A percentile compares a stretch with the other conserved stretches of the same genome.
Evolutionary conservation across 2,329 filamentous ascomycete species (phyloP).

Genomic region (Beauveria asiatica): DNA sequence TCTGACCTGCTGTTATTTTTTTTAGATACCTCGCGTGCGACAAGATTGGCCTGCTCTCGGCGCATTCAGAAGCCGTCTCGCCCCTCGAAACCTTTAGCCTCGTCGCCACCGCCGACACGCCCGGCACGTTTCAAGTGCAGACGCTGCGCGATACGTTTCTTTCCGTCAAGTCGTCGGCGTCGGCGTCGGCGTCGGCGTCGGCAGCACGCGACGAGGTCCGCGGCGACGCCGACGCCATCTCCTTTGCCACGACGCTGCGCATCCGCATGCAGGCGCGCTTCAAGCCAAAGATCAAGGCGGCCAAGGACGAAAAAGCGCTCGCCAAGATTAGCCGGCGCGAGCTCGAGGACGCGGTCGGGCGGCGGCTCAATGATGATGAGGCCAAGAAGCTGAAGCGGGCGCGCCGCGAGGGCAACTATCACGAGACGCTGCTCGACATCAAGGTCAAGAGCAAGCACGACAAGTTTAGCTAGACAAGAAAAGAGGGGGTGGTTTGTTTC

Average conservation of each 20-base stretch:
- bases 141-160: slow-evolving; percentile 66
- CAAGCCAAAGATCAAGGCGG: slow-evolving; percentile 72
- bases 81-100: slow-evolving; percentile 72
- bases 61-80: slow-evolving; percentile 72
- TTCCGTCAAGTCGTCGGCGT: slow-evolving; percentile 50
- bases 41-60: slow-evolving; percentile 69
- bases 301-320: slow-evolving; percentile 72
- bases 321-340: slow-evolving; percentile 83
- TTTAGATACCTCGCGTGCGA: slow-evolving; percentile 76
- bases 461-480: slow-evolving; percentile 47
- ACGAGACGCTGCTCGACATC: slow-evolving; percentile 76
- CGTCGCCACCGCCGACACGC: slow-evolving; percentile 55
- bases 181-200: slow-evolving; percentile 31
- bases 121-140: slow-evolving; percentile 66
- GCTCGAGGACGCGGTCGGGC: slow-evolving; percentile 71
- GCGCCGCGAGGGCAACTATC: slow-evolving; percentile 77
- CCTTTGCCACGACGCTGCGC: slow-evolving; percentile 63
- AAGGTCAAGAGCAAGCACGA: slow-evolving; percentile 92
- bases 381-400: slow-evolving; percentile 76
- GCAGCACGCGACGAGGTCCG: slow-evolving; percentile 55
- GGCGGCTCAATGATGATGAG: slow-evolving; percentile 74
- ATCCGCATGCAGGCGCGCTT: slow-evolving; percentile 93
- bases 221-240: slow-evolving; percentile 62
- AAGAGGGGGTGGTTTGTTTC: background rate
- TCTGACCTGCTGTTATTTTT: background rate